phyloP scores from a whole-genome alignment of 2,329 filamentous ascomycete genomes.

The Fusarium citri region DNA sequence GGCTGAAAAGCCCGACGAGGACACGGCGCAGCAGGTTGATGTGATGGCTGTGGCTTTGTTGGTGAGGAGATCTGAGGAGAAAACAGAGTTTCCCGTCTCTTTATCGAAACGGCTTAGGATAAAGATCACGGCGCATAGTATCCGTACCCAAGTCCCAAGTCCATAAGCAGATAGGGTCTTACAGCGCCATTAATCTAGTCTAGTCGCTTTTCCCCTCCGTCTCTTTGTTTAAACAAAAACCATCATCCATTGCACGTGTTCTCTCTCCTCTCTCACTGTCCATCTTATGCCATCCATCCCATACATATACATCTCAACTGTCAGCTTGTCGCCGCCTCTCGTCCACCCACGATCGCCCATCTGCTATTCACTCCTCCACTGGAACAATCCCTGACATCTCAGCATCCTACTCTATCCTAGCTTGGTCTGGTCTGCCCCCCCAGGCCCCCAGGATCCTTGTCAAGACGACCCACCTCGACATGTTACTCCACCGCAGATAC shows the following conservation, averaged over 20 bases:
- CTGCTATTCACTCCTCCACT: slow-evolving; percentile 16
- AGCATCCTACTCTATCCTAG: slow-evolving; percentile 17
- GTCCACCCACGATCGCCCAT: slow-evolving; percentile 13
- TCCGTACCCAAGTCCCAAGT: not conserved
- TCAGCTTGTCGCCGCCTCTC: not conserved
- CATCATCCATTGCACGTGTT: slow-evolving; percentile 20
- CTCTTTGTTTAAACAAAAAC: slow-evolving; percentile 12
- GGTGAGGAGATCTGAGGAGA: slow-evolving; percentile 27
- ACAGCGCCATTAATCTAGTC: not conserved
- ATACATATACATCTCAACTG: slow-evolving; percentile 14
- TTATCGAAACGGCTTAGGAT: slow-evolving; percentile 7
- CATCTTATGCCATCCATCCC: slow-evolving; percentile 2
- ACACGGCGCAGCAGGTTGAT: slow-evolving; percentile 6
- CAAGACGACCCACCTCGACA: slow-evolving; percentile 43
- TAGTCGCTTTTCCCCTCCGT: not conserved
- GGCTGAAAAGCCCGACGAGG: slow-evolving; percentile 1
- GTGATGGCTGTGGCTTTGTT: not conserved
- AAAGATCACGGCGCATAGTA: not conserved
- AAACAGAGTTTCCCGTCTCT: slow-evolving; percentile 21
- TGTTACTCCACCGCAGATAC: slow-evolving; percentile 45
- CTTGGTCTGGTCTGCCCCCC: slow-evolving; percentile 23
- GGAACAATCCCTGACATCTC: slow-evolving; percentile 28
- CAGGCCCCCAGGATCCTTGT: slow-evolving; percentile 37
- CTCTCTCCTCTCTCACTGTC: not conserved
- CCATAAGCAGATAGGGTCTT: slow-evolving; percentile 16